phyloP scores from a whole-genome alignment of 345 rosid species.

The Eucalyptus microcorys region DNA sequence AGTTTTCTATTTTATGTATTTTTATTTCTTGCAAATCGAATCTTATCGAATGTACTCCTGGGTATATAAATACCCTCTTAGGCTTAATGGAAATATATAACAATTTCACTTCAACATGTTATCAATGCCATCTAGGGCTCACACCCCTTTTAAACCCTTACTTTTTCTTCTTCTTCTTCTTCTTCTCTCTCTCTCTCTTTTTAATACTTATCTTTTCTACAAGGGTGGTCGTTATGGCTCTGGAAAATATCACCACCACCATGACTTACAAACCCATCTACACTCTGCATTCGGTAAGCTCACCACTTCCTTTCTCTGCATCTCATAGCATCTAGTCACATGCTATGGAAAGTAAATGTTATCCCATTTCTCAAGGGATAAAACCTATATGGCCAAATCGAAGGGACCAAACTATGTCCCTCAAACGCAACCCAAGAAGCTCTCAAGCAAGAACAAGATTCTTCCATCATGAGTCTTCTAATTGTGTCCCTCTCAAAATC shows the following conservation, averaged over 20 bases:
- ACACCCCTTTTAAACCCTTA: not conserved
- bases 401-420: not conserved
- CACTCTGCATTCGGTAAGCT: not conserved
- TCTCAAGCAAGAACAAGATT: not conserved
- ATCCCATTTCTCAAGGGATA: not conserved
- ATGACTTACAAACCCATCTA: too few relatives aligned
- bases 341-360: not conserved
- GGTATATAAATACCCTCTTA: not conserved
- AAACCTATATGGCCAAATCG: not conserved
- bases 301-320: not conserved
- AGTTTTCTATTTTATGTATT: too few relatives aligned
- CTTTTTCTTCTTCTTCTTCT: too few relatives aligned
- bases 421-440: not conserved
- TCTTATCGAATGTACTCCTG: not conserved
- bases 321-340: not conserved
- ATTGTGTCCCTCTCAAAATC: not conserved
- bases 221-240: not conserved
- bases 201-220: too few relatives aligned
- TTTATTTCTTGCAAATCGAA: not conserved
- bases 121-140: not conserved
- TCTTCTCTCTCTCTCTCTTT: too few relatives aligned
- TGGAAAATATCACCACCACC: not conserved
- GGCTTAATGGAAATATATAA: not conserved
- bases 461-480: not conserved
- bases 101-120: not conserved